Evolutionary conservation across 164 flowering plant genomes (phyloP), one percentile per base, ranked within the genome.

Genomic region (Magnolia sinica): DNA sequence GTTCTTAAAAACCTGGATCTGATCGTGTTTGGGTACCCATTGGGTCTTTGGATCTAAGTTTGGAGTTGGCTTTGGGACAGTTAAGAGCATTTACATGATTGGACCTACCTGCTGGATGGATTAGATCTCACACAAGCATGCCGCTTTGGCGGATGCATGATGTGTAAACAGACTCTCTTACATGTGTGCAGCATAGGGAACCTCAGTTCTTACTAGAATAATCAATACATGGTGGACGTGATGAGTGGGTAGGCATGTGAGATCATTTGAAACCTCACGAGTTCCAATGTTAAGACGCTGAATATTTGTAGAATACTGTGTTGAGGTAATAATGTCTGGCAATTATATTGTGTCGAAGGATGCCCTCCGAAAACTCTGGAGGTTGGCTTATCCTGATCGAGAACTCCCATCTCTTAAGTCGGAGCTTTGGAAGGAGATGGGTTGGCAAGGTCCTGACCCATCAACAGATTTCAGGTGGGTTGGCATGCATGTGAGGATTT

Each of bases 391-490:
- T 82, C 99, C 98, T 64, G 81, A 80, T 72, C 89, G 90, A 80
- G 89, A 86, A 70, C 87, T 92, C 73, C 97, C 98, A 70, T 49
- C 93, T 70, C 89, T 93, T 58, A 93, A 92, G 79, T 91, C 99
- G 19, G 97, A 90, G 78, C 87, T 87, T 31, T 95, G 99, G 99
- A 95, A 93, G 81, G 99, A 95, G 50, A 95, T 95, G 99, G 99
- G 99, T 37, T 95, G 99, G 99, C 99, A 95, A 84, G 98, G 99
- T 73, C 22, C 94, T 49, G 99, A 95, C 73, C 99, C 99, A 55
- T 93, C 99, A 73, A 95, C 98, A 70, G 99, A 93, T 84, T 93
- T 96, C 83, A 90, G 98, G 99, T 92, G 81, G 77, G 74, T 16
- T 27, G 4, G 68, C 22, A 16, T 45, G 64, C 52, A 16, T 55